A percentile compares a stretch with the other conserved stretches of the same genome.
These are phyloP conservation scores for Chloranthus sessilifolius DNA, from an alignment of 164 flowering plant genomes.

Conservation along the genomic window DNA sequence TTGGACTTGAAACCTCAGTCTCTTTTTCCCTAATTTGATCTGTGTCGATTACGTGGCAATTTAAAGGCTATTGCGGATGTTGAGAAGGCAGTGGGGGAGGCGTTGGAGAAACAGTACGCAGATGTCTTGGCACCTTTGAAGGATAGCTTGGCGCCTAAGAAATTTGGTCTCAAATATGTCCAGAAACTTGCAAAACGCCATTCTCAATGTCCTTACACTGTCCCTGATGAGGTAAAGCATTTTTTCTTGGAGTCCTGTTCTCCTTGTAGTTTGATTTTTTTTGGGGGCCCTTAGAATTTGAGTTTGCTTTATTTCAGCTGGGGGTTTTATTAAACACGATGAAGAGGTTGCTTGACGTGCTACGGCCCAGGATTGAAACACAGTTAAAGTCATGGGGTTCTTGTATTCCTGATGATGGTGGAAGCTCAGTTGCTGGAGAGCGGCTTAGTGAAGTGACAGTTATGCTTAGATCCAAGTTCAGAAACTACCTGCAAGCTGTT, in stretches of 20 bases:
- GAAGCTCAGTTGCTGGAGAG: constrained; percentile 74
- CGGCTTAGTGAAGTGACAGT: constrained; percentile 87
- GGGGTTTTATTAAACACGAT: constrained; percentile 83
- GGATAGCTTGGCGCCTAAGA: constrained; percentile 69
- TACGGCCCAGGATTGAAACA: constrained; percentile 74
- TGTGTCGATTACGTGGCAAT: constrained; percentile 7
- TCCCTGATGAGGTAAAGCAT: constrained; percentile 69
- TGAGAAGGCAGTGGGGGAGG: constrained; percentile 85
- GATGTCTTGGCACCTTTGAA: constrained; percentile 87
- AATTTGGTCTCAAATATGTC: constrained; percentile 81
- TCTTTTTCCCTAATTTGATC: constrained; percentile 6
- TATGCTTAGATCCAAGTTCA: constrained; percentile 86
- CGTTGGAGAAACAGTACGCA: constrained; percentile 83
- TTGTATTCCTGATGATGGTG: constrained; percentile 64
- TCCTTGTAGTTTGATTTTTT: no score
- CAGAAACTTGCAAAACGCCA: constrained; percentile 76
- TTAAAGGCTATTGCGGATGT: constrained; percentile 83
- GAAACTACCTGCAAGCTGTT: constrained; percentile 80
- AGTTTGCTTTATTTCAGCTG: constrained; percentile 42
- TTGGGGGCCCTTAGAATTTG: no score
- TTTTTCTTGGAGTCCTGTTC: no score
- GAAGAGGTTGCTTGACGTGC: constrained; percentile 86
- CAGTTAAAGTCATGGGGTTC: constrained; percentile 81
- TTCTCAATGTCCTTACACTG: constrained; percentile 41
- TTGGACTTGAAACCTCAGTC: not conserved